Conservation (phyloP, 2,329 filamentous ascomycete species). For the Colletotrichum falcatum region DNA sequence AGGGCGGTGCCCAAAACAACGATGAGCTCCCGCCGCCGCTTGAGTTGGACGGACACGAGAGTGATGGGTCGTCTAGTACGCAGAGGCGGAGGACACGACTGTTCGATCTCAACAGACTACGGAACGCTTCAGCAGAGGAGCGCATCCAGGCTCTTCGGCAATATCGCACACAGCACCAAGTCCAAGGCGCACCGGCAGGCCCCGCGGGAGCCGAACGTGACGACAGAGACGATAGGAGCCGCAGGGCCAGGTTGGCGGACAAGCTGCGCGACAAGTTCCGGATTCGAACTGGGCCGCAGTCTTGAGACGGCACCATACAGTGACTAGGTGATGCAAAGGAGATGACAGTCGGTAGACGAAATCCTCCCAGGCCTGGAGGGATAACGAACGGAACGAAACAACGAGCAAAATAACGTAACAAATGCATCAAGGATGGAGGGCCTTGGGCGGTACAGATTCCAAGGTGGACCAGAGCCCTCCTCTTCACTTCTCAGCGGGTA, state of each 20-base stretch:
- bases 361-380: not conserved
- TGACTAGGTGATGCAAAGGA: not conserved
- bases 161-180: constrained; percentile 57
- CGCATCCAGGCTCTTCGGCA: constrained; percentile 70
- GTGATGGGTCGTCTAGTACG: constrained; percentile 48
- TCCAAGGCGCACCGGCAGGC: constrained; percentile 3
- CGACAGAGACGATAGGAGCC: constrained; percentile 51
- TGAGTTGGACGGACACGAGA: constrained; percentile 53
- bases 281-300: constrained; percentile 61
- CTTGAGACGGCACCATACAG: not conserved
- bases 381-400: constrained; percentile 8
- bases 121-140: constrained; percentile 70
- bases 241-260: constrained; percentile 59
- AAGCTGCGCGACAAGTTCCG: constrained; percentile 66
- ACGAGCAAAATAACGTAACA: constrained; percentile 9
- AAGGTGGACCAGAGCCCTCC: constrained; percentile 12
- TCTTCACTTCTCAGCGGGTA: constrained; percentile 19
- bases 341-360: not conserved
- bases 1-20: constrained; percentile 42
- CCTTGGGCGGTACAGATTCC: not conserved
- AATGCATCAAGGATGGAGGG: constrained; percentile 3
- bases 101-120: constrained; percentile 67
- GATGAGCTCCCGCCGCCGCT: constrained; percentile 57
- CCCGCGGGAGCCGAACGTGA: constrained; percentile 46
- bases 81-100: constrained; percentile 64